Conservation (phyloP, 768 basidiomycete genomes). For the Tulasnella sp. region DNA sequence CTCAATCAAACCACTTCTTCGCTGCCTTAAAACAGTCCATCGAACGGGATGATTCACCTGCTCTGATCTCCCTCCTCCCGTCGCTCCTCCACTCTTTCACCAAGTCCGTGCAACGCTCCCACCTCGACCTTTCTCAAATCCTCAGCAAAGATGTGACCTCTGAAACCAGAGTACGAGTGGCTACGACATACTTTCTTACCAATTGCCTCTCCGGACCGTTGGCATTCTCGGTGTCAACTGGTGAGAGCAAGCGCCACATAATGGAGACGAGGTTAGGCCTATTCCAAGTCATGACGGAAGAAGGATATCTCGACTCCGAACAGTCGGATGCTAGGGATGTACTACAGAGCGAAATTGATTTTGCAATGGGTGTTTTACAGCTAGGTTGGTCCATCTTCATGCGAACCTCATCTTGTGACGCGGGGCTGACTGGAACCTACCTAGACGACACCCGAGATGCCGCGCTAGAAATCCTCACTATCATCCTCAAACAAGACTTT, state of each 20-base stretch:
- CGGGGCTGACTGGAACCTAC: not conserved
- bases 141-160: not conserved
- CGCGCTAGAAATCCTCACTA: not conserved
- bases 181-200: not conserved
- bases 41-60: not conserved
- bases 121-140: not conserved
- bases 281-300: not conserved
- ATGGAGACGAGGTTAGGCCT: not conserved
- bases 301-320: not conserved
- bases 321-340: not conserved
- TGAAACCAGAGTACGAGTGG: not conserved
- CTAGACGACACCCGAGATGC: not conserved
- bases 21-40: not conserved
- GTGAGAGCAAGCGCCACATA: not conserved
- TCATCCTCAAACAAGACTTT: not conserved
- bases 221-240: not conserved
- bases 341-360: not conserved
- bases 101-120: not conserved
- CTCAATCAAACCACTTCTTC: not conserved
- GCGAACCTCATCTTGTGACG: not conserved
- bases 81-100: not conserved
- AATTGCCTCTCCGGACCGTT: not conserved
- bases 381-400: not conserved
- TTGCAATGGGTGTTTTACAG: not conserved
- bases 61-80: not conserved